Evolutionary conservation across 1,284 basidiomycete species (phyloP).

Genomic region (Cryptococcus depauperatus): DNA sequence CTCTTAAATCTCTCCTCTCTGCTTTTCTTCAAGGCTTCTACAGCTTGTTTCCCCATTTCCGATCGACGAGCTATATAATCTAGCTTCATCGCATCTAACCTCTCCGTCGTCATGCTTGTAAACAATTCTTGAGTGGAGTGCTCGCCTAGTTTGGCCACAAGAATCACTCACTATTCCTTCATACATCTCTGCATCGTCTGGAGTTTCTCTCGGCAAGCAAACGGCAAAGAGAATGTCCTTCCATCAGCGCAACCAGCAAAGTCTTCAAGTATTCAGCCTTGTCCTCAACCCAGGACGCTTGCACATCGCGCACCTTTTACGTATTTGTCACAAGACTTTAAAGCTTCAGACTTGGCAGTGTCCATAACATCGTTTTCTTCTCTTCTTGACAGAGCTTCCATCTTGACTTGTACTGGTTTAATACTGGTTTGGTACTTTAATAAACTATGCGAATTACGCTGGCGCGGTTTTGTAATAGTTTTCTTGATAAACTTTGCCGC

Average conservation of each 20-base stretch:
- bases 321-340: constrained; percentile 66
- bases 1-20: constrained; percentile 24
- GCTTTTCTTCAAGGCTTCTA: constrained; percentile 26
- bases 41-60: constrained; percentile 29
- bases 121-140: neutral
- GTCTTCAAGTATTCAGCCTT: constrained; percentile 46
- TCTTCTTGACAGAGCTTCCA: constrained; percentile 78
- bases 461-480: no score
- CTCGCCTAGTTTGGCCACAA: no score
- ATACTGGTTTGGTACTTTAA: no score
- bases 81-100: constrained; percentile 38
- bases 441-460: no score
- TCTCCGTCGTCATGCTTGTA: constrained; percentile 31
- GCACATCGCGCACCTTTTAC: constrained; percentile 57
- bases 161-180: constrained; percentile 60
- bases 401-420: constrained; percentile 44
- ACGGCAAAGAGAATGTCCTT: constrained; percentile 71
- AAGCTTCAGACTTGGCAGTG: constrained; percentile 66
- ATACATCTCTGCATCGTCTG: constrained; percentile 70
- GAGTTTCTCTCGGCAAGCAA: constrained; percentile 66
- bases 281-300: neutral
- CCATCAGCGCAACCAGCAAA: constrained; percentile 77
- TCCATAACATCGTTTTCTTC: constrained; percentile 80
- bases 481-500: no score
- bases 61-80: constrained; percentile 42